A percentile compares a stretch with the other conserved stretches of the same genome.
Conservation (phyloP, 352 stramenopile genomes). For the Globisporangium spiculum region DNA sequence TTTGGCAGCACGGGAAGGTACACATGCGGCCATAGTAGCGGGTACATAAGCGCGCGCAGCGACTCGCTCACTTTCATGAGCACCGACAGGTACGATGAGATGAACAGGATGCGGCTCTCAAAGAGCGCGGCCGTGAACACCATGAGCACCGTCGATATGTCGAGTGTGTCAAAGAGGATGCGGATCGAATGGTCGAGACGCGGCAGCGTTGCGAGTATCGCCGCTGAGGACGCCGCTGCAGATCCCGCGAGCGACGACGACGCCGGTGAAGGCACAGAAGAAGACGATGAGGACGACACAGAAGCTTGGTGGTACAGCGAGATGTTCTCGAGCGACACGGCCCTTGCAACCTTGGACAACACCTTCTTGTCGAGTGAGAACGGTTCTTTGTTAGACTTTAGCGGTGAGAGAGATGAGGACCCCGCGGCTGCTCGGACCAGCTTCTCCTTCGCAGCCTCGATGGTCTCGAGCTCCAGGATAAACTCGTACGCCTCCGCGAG, state of each 20-base stretch:
- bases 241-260: constrained; percentile 35
- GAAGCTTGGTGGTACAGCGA: constrained; percentile 43
- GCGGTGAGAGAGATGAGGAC: constrained; percentile 1
- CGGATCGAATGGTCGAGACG: constrained; percentile 73
- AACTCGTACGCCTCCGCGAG: constrained; percentile 81
- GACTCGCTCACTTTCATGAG: constrained; percentile 81
- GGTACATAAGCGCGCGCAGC: constrained; percentile 80
- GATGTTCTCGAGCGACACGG: constrained; percentile 65
- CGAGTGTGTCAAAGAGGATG: constrained; percentile 77
- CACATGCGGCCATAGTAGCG: constrained; percentile 84
- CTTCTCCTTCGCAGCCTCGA: constrained; percentile 30
- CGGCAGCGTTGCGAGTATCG: constrained; percentile 49
- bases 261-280: constrained; percentile 22
- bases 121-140: constrained; percentile 78
- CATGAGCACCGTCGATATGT: constrained; percentile 67
- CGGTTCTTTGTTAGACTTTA: constrained; percentile 20
- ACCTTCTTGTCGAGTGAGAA: constrained; percentile 81
- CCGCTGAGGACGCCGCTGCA: constrained; percentile 25
- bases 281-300: constrained; percentile 16
- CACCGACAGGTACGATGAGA: constrained; percentile 79
- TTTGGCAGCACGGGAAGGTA: constrained; percentile 80
- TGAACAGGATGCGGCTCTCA: constrained; percentile 78
- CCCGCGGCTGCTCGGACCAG: constrained; percentile 21
- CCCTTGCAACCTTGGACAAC: constrained; percentile 66
- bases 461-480: constrained; percentile 68